Conservation (phyloP, 805 yeast genomes). For the Nakazawaea holstii region DNA sequence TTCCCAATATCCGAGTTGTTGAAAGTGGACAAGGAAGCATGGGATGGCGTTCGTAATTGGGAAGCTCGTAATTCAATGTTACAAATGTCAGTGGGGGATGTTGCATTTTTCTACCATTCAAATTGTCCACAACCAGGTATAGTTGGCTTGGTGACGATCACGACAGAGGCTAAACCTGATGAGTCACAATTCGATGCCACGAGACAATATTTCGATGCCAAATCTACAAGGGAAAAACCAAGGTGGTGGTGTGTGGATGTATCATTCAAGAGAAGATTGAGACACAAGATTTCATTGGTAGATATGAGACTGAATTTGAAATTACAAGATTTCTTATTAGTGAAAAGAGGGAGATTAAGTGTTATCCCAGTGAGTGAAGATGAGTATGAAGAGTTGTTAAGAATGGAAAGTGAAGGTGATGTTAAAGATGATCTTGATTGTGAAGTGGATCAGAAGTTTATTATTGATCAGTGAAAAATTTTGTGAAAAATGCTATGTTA, state of each 20-base stretch:
- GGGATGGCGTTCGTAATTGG: conserved; percentile 58
- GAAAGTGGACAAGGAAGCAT: conserved; percentile 34
- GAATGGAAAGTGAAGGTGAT: conserved; percentile 26
- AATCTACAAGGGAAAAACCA: conserved; percentile 34
- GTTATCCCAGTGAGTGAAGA: conserved; percentile 42
- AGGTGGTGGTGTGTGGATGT: conserved; percentile 58
- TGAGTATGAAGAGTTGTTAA: conserved; percentile 34
- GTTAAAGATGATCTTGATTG: conserved; percentile 29
- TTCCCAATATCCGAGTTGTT: conserved; percentile 41
- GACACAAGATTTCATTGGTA: conserved; percentile 33
- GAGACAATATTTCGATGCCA: conserved; percentile 43
- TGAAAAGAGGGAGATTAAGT: conserved; percentile 45
- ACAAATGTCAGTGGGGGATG: conserved; percentile 41
- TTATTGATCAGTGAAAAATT: not conserved
- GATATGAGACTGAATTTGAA: conserved; percentile 31
- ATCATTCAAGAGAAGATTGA: conserved; percentile 34
- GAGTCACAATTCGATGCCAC: conserved; percentile 33
- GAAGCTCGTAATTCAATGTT: conserved; percentile 50
- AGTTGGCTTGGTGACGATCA: conserved; percentile 41
- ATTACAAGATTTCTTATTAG: conserved; percentile 35
- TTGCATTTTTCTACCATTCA: conserved; percentile 49
- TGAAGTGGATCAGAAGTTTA: conserved; percentile 14
- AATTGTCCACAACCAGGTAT: conserved; percentile 51
- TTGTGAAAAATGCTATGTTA: not conserved
- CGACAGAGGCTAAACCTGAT: conserved; percentile 32